These are phyloP conservation scores for Tetrapisispora pingtungensis DNA, from an alignment of 805 yeast genomes.

Conservation along the genomic window DNA sequence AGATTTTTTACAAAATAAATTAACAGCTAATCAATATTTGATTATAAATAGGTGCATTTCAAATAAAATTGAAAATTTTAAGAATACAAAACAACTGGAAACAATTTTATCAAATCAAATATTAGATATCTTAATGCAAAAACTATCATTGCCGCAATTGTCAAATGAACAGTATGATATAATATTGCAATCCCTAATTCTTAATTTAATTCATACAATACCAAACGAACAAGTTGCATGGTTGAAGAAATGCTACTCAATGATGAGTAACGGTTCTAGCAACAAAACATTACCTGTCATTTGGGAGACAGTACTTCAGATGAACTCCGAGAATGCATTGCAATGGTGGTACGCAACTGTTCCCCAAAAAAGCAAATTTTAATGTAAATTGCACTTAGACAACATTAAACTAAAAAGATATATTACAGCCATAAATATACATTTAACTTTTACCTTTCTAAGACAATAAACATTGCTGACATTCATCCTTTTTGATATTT, in stretches of 20 bases:
- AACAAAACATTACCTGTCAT: slow-evolving; percentile 10
- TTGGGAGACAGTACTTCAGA: slow-evolving; percentile 16
- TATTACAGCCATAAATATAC: no score
- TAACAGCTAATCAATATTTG: slow-evolving; percentile 16
- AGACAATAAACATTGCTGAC: no score
- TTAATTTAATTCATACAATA: slow-evolving; percentile 9
- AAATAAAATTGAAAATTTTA: slow-evolving; percentile 4
- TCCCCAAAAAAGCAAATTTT: not conserved
- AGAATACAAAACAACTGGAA: not conserved
- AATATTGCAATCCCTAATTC: slow-evolving; percentile 16
- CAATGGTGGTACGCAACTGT: slow-evolving; percentile 24
- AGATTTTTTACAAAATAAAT: slow-evolving; percentile 8
- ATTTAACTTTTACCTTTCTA: no score
- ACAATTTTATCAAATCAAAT: slow-evolving; percentile 6
- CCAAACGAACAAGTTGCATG: slow-evolving; percentile 9
- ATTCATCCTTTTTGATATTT: no score
- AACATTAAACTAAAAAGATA: no score
- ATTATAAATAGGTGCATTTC: slow-evolving; percentile 13
- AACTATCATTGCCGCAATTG: not conserved
- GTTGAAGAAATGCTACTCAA: slow-evolving; percentile 17
- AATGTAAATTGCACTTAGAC: no score
- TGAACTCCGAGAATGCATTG: slow-evolving; percentile 14
- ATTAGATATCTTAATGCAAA: not conserved
- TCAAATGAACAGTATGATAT: slow-evolving; percentile 5
- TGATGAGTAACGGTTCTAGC: slow-evolving; percentile 2